Base-by-base conservation (phyloP, 129 eudicot species). In the Artemisia argyi region DNA sequence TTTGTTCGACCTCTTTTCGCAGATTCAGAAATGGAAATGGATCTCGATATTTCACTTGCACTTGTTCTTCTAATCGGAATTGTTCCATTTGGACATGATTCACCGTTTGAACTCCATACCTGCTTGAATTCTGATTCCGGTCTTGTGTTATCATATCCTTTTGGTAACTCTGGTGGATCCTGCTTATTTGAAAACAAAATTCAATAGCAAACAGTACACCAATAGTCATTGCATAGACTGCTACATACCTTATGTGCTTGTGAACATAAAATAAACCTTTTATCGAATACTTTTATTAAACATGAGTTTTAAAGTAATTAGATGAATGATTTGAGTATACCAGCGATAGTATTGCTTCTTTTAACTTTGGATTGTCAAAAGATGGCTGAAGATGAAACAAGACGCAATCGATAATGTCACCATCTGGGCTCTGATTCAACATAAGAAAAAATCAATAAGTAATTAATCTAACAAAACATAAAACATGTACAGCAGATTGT, bases 51-150 rank as follows among this genome's bases (percentile, higher is more conserved):
- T 66, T 90, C 96, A 73, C 83, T 3, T 61, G 85, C 85, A 0
- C 47, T 90, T 71, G 89, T 84, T 88, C 97, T 94, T 84, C 92
- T 84, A 0, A 94, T 79, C 11, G 96, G 97, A 73, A 94, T 58
- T 13, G 98, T 90, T 52, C 88, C 96, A 61, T 84, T 76, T 13
- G 97, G 93, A 77, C 98, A 88, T 39, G 78, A 77, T 74, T 88
- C 96, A 18, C 88, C 92, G 6, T 82, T 78, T 52, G 81, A 57
- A 60, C 83, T 89, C 98, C 97, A 94, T 30, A 85, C 12, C 73
- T 94, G 98, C 65, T 76, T 85, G 49, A 71, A 65, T 67, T 83
- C 86, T 16, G 79, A 65, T 17, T 39, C 74, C 72, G 5, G 61
- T 2, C 78, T 78, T 18, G 9, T 39, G 50, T 74, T 62, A 13